Conservation (phyloP, 2,329 filamentous ascomycete species). For the Exophiala lecanii-corni region DNA sequence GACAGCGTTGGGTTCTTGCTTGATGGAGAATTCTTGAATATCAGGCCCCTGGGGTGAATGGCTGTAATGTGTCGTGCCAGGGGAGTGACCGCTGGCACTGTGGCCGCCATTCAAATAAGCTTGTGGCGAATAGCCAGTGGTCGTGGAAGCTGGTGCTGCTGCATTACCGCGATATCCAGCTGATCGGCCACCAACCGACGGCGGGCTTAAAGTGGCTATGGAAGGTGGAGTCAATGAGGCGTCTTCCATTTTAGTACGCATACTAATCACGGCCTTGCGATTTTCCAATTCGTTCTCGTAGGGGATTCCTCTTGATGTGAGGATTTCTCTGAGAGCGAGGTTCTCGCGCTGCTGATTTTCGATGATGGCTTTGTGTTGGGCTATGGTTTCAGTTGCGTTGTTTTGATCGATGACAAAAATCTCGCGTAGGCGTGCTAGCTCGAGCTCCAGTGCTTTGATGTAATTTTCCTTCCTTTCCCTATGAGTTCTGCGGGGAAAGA, state of each 20-base stretch:
- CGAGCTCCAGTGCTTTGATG: slow-evolving; percentile 87
- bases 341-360: slow-evolving; percentile 75
- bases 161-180: slow-evolving; percentile 8
- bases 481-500: slow-evolving; percentile 70
- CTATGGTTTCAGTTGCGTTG: slow-evolving; percentile 28
- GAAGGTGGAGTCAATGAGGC: slow-evolving; percentile 18
- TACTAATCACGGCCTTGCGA: slow-evolving; percentile 29
- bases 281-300: slow-evolving; percentile 47
- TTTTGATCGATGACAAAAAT: slow-evolving; percentile 56
- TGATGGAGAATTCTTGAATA: slow-evolving; percentile 22
- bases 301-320: slow-evolving; percentile 55
- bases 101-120: slow-evolving; percentile 17
- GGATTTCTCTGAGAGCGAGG: slow-evolving; percentile 61
- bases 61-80: slow-evolving; percentile 23
- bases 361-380: slow-evolving; percentile 71
- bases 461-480: slow-evolving; percentile 95
- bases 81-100: slow-evolving; percentile 23
- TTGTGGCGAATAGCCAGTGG: slow-evolving; percentile 20
- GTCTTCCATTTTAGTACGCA: slow-evolving; percentile 22
- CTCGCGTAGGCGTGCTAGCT: slow-evolving; percentile 84
- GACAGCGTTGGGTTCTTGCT: slow-evolving; percentile 20
- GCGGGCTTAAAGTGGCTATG: slow-evolving; percentile 16
- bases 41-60: slow-evolving; percentile 25
- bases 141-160: slow-evolving; percentile 7
- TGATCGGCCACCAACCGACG: slow-evolving; percentile 27